A percentile compares a stretch with the other conserved stretches of the same genome.
Evolutionary conservation across 352 stramenopile genomes (phyloP).

Genomic region (Globisporangium recalcitrans): DNA sequence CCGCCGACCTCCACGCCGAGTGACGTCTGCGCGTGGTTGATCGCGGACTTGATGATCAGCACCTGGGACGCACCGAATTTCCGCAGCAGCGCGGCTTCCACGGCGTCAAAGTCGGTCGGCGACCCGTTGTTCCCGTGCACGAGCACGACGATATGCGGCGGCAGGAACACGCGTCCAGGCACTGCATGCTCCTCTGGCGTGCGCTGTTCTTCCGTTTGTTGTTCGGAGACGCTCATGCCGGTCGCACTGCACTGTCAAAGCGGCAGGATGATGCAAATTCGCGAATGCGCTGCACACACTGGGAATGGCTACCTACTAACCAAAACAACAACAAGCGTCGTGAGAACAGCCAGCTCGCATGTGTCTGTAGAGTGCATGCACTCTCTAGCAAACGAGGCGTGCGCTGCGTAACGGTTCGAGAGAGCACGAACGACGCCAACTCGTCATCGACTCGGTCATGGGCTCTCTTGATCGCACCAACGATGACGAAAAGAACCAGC

Average conservation of each 20-base stretch:
- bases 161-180: conserved; percentile 22
- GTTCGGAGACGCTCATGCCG: background rate
- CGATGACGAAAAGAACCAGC: background rate
- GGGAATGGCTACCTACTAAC: background rate
- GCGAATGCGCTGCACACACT: background rate
- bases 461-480: no score
- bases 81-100: conserved; percentile 34
- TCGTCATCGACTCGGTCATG: background rate
- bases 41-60: conserved; percentile 60
- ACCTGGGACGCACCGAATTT: conserved; percentile 47
- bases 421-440: background rate
- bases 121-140: conserved; percentile 83
- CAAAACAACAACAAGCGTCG: background rate
- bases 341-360: background rate
- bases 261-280: background rate
- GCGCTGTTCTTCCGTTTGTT: background rate
- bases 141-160: conserved; percentile 70
- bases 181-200: background rate
- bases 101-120: conserved; percentile 58
- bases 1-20: conserved; percentile 64
- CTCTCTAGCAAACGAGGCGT: background rate
- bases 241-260: background rate
- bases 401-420: background rate
- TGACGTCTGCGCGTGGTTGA: conserved; percentile 60
- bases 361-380: no score